A percentile compares a stretch with the other conserved stretches of the same genome.
These are phyloP conservation scores for Volvariella volvacea DNA, from an alignment of 1,284 basidiomycete species.

Conservation along the genomic window DNA sequence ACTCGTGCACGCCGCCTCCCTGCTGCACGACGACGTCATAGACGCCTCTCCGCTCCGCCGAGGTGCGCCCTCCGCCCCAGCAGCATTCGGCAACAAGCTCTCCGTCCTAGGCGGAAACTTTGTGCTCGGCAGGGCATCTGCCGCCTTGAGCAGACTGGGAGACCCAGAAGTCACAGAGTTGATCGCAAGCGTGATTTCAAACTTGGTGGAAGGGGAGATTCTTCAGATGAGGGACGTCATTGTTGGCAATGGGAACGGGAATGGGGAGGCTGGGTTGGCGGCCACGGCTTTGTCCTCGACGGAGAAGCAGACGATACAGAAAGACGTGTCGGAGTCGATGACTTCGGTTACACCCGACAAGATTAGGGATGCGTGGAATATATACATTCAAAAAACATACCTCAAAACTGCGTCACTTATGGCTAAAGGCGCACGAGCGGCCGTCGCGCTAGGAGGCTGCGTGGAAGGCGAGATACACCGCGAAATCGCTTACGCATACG, in stretches of 20 bases:
- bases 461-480: slow-evolving; percentile 79
- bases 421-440: slow-evolving; percentile 87
- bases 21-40: slow-evolving; percentile 97
- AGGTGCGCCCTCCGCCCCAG: slow-evolving; percentile 78
- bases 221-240: slow-evolving; percentile 73
- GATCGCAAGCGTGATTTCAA: slow-evolving; percentile 87
- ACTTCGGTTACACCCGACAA: background rate
- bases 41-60: slow-evolving; percentile 83
- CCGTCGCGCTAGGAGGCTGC: slow-evolving; percentile 87
- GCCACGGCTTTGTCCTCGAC: background rate
- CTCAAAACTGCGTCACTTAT: slow-evolving; percentile 95
- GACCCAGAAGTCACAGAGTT: slow-evolving; percentile 89
- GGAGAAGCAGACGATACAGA: slow-evolving; percentile 6
- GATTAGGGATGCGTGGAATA: slow-evolving; percentile 63
- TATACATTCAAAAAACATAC: slow-evolving; percentile 94
- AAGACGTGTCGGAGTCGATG: slow-evolving; percentile 4
- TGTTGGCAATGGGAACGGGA: slow-evolving; percentile 12
- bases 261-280: background rate
- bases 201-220: slow-evolving; percentile 97
- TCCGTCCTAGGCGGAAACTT: slow-evolving; percentile 96
- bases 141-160: slow-evolving; percentile 82
- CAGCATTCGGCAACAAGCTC: slow-evolving; percentile 90
- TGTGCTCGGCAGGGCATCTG: slow-evolving; percentile 84
- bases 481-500: slow-evolving; percentile 81
- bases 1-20: slow-evolving; percentile 97